These are phyloP conservation scores for Eragrostis curvula DNA, from an alignment of 176 grass and related monocot species.

Conservation along the genomic window DNA sequence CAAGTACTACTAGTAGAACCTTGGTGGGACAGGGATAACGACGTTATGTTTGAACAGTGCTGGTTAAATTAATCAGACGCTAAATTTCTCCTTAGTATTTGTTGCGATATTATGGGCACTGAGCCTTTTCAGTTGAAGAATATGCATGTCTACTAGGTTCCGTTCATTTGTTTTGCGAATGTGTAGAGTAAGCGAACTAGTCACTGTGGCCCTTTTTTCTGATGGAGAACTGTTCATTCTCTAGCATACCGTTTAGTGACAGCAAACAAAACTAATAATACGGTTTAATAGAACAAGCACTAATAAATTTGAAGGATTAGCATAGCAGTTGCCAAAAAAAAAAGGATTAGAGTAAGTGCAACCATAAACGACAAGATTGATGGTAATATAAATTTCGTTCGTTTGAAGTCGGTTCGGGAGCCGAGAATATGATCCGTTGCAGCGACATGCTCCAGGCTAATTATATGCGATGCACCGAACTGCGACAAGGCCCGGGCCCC, in stretches of 20 bases:
- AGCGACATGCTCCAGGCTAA: not conserved
- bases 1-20: not conserved
- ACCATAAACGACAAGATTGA: not conserved
- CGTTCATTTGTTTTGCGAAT: too few relatives aligned
- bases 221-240: not conserved
- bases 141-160: too few relatives aligned
- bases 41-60: not conserved
- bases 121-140: too few relatives aligned
- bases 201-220: too few relatives aligned
- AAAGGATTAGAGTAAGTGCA: too few relatives aligned
- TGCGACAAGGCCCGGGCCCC: not conserved
- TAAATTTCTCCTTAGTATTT: not conserved
- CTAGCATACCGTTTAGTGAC: too few relatives aligned
- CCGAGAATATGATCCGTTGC: constrained; percentile 25
- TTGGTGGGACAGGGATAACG: not conserved
- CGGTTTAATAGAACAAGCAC: too few relatives aligned
- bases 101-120: too few relatives aligned
- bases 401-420: not conserved
- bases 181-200: too few relatives aligned
- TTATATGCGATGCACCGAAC: constrained; percentile 26
- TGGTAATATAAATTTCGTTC: not conserved
- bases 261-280: too few relatives aligned
- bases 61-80: not conserved
- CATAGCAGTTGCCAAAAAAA: too few relatives aligned
- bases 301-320: too few relatives aligned